Evolutionary conservation across 352 stramenopile species (phyloP).

Genomic region (Phytopythium montanum): DNA sequence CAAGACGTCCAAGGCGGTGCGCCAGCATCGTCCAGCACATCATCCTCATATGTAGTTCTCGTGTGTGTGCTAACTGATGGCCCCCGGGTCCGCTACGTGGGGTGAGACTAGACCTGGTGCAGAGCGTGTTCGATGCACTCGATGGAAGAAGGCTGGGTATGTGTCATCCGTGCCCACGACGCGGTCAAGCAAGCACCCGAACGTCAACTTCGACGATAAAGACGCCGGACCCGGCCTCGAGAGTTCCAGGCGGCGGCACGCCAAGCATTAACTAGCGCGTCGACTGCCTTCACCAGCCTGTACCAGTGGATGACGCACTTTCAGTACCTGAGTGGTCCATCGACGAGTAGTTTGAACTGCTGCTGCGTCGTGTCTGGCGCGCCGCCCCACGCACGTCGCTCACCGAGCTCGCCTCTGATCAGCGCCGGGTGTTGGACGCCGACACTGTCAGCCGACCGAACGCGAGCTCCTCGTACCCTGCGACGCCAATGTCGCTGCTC

Average conservation of each 20-base stretch:
- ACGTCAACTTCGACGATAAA: conserved; percentile 73
- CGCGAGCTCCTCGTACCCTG: neutral
- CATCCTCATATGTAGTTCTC: too few relatives aligned
- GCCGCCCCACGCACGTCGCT: conserved; percentile 38
- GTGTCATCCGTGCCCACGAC: conserved; percentile 47
- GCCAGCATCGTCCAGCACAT: too few relatives aligned
- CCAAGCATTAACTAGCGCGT: conserved; percentile 11
- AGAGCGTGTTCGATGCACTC: conserved; percentile 60
- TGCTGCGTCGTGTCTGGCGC: conserved; percentile 72
- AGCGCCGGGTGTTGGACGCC: neutral
- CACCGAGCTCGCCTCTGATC: conserved; percentile 15
- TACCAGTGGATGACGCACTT: conserved; percentile 76
- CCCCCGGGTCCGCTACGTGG: conserved; percentile 41
- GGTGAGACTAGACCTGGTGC: conserved; percentile 55
- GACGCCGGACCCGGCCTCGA: conserved; percentile 37
- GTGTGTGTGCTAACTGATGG: neutral
- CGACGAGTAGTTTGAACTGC: conserved; percentile 73
- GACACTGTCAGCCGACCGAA: neutral
- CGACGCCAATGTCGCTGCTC: conserved; percentile 38
- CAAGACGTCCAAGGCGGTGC: too few relatives aligned
- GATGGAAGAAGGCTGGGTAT: conserved; percentile 61
- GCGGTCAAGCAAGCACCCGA: conserved; percentile 49
- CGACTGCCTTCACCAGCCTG: conserved; percentile 54
- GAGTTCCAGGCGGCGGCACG: conserved; percentile 35
- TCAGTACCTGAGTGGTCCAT: conserved; percentile 66